Evolutionary conservation across 805 yeast genomes (phyloP).

Genomic region (Sugiyamaella valdiviana): DNA sequence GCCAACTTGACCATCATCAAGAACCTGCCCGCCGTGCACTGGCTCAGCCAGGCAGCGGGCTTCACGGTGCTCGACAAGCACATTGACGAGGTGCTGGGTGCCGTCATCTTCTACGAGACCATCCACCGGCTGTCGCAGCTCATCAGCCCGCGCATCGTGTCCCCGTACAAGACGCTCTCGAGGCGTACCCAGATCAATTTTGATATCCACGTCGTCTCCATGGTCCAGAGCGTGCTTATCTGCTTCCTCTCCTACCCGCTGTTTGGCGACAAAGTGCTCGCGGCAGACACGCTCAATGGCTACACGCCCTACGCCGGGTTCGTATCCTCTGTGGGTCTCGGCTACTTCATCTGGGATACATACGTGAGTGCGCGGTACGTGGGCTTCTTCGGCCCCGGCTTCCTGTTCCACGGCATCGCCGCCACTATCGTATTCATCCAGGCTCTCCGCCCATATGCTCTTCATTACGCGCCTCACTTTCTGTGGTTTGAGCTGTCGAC

Average conservation of each 20-base stretch:
- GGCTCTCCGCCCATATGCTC: conserved; percentile 65
- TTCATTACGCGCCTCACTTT: conserved; percentile 77
- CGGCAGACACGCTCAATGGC: conserved; percentile 53
- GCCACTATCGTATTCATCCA: conserved; percentile 67
- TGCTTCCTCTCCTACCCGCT: conserved; percentile 55
- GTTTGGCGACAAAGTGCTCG: conserved; percentile 49
- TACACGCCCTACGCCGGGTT: conserved; percentile 70
- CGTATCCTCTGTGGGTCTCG: conserved; percentile 64
- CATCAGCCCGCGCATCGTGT: conserved; percentile 43
- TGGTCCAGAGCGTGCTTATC: conserved; percentile 73
- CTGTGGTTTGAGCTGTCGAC: conserved; percentile 82
- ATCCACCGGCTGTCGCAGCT: conserved; percentile 49
- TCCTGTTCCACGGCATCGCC: conserved; percentile 75
- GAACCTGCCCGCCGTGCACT: background rate
- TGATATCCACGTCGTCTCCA: conserved; percentile 85
- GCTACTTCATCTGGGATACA: conserved; percentile 91
- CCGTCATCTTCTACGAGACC: conserved; percentile 54
- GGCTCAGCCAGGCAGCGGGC: conserved; percentile 18
- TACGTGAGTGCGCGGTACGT: conserved; percentile 58
- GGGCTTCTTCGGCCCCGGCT: conserved; percentile 71
- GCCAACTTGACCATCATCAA: conserved; percentile 3
- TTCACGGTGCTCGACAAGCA: conserved; percentile 25
- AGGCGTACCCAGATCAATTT: conserved; percentile 57
- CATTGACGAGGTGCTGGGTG: conserved; percentile 59
- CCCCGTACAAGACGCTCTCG: conserved; percentile 43